Evolutionary conservation across 495 filamentous ascomycete genomes (phyloP), one percentile per base, ranked within the genome.

Genomic region (Penicillium simplicissimum): DNA sequence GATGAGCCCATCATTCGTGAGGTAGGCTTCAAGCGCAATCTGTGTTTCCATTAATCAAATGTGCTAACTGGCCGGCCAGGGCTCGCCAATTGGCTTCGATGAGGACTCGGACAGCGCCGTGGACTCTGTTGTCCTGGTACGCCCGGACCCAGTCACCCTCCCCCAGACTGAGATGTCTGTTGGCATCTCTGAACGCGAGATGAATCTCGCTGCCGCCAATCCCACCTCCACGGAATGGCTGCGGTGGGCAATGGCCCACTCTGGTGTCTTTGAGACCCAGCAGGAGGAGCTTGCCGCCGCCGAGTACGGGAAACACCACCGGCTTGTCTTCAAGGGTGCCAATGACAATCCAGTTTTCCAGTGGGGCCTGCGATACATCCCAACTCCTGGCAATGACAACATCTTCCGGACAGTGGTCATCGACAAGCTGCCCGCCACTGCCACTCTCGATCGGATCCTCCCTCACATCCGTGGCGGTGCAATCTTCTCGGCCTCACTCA

Each of bases 301-400:
- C 14, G 8, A 28, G 25, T 52, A 19, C n/a, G 21, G 33, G 7
- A 19, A 15, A 34, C 8, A 21, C 15, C 28, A 14, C 31, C 10
- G 36, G 4, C 11, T 15, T 15, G 1, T 59, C 59, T 72, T 9
- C 58, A 71, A 31, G 62, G 73, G 61, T 36, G 49, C 3, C 42
- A 54, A 8, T 58, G 55, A 71, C 11, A 63, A 68, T 23, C 67
- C 67, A 59, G 56, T 76, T 23, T 72, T 71, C 51, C 69, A 72
- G 37, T 73, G 70, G 21, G 76, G 76, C 1, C 58, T 77, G 17
- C 74, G 76, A 10, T 77, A 74, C 49, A 47, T 75, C 0, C 73
- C 76, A 1, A 10, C 51, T 1, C 13, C 35, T 3, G 10, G 28
- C 4, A 67, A 74, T 1, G 51, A 28, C 7, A 60, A 76, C 31